Evolutionary conservation across 352 stramenopile species (phyloP), one percentile per base, ranked within the genome.

Genomic region (Vaucheria bursata): DNA sequence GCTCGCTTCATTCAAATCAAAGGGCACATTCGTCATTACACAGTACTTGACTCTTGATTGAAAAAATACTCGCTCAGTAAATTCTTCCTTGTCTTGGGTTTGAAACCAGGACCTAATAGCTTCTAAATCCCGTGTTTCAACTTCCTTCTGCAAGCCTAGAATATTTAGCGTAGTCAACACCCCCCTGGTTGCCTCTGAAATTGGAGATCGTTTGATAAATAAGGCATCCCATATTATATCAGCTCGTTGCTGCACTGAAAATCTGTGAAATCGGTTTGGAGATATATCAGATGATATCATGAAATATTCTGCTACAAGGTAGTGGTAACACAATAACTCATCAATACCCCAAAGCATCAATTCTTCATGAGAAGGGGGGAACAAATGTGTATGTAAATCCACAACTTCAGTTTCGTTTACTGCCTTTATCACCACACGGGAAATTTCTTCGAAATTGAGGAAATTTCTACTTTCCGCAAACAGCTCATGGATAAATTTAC

Each of bases 11-110:
- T 8, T 29, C 18, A 78, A 59, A 64, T 90, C 88, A 80, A 92
- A 97, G 72, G 92, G 92, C 86, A 97, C 94, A 84, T 97, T 97
- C 31, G 93, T 97, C 92, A 97, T 97, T 50, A 97, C 89, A 1
- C 89, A 91, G 83, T 97, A 96, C 32, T 67, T 69, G 18, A 83
- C 52, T 18, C 68, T 36, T 64, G 77, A 65, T 31, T 81, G 78
- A 8, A 66, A 29, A 65, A 84, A 84, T 31, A 78, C 76, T 25
- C 40, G 36, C 65, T 89, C 84, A 66, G 92, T 87, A 75, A 92
- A 89, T 49, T 88, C 89, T 6, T 86, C 85, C 0, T 88, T 75
- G 64, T 93, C 89, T 6, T 91, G 85, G 25, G 87, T 79, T 7
- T 86, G 86, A 84, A 93, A 96, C 84, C 88, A 96, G 18, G 77